Evolutionary conservation across 768 basidiomycete genomes (phyloP), one percentile per base, ranked within the genome.

Genomic region (Russula earlei): DNA sequence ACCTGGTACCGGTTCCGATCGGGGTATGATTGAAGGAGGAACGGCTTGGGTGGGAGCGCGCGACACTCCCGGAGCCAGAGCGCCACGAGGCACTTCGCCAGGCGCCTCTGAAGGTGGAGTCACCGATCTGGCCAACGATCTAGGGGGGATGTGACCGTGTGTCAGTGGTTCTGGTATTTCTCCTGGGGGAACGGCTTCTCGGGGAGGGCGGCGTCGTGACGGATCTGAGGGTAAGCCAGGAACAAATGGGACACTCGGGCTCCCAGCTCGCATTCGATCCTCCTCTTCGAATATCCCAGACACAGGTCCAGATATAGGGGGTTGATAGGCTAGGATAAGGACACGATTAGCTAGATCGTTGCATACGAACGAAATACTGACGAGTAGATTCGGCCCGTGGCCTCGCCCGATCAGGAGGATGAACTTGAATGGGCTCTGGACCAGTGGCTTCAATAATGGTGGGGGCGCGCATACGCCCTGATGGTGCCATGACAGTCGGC

Each of bases 391-490:
- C 56, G 12, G 22, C 14, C 19, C 46, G 46, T 43, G 51, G 46
- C 34, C 17, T 31, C 8, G 14, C 38, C 5, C 27, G 44, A 2
- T 25, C 56, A 25, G 52, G 47, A 54, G 47, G 41, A 37, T 12
- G 40, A 29, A 58, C 20, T 5, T 54, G 34, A 9, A 58, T 58
- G 5, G n/a, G 52, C 22, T 58, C 57, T 5, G 57, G 56, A 25
- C 56, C 56, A 20, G 27, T 53, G n/a, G 48, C 57, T 46, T 58
- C 57, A 24, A 58, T 41, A 33, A 58, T 25, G 34, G 57, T 58
- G 36, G 57, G 56, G 27, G 41, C 41, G n/a, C 34, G 41, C 20
- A 48, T 42, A 37, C 44, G 56, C 22, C 38, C 31, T 31, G 56
- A 37, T 19, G 51, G 33, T 10, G 56, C 20, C 14, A 29, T 22